A percentile compares a stretch with the other conserved stretches of the same genome.
Conservation (phyloP, 2,329 filamentous ascomycete species). For the Trichoderma endophyticum region DNA sequence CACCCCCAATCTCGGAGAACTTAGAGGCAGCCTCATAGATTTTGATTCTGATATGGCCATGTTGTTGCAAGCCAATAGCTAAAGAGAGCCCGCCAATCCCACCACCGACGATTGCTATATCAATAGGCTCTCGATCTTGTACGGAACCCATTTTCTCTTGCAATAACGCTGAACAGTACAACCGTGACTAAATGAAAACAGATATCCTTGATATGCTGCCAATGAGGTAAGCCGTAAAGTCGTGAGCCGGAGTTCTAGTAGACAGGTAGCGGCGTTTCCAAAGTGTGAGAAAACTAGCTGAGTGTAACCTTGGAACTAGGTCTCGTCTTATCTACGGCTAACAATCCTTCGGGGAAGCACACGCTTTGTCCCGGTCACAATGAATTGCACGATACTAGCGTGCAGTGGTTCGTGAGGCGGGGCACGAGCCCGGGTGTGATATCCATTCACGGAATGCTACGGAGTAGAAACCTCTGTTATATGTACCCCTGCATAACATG, state of each 20-base stretch:
- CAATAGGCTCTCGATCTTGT: background rate
- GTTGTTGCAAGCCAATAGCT: conserved; percentile 45
- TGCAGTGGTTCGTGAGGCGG: background rate
- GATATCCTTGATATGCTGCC: background rate
- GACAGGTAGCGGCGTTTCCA: background rate
- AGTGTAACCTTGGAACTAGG: background rate
- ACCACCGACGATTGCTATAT: conserved; percentile 55
- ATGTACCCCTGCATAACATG: background rate
- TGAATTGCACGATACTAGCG: background rate
- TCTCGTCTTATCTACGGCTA: background rate
- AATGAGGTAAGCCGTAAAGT: background rate
- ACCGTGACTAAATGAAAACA: background rate
- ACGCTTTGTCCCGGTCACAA: background rate
- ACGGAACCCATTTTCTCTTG: background rate
- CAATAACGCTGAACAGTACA: background rate
- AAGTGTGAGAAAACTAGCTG: background rate
- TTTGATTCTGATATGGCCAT: conserved; percentile 32
- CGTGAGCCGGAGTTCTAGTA: background rate
- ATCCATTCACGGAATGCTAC: background rate
- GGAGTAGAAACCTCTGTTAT: background rate
- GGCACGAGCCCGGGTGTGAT: background rate
- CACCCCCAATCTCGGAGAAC: conserved; percentile 53
- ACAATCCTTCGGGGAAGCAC: background rate
- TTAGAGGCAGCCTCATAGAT: conserved; percentile 55
- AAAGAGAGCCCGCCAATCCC: conserved; percentile 56